Evolutionary conservation across 1,139 yeast species (phyloP), one percentile per base, ranked within the genome.

Genomic region (Taphrina populina): DNA sequence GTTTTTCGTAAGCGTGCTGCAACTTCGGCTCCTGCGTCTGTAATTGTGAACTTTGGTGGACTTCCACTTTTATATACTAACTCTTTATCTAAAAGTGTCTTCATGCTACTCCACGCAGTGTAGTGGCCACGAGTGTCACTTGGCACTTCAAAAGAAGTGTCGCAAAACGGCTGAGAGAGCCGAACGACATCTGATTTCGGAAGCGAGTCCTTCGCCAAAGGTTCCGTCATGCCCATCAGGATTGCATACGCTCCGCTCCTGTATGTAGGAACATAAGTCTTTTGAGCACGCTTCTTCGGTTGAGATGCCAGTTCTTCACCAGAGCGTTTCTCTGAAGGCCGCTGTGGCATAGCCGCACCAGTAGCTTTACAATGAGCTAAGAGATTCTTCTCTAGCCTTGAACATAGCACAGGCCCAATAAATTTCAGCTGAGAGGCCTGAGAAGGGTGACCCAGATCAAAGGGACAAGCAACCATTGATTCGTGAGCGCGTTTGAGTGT

Each of bases 211-310:
- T 88, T 88, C 23, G 66, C 65, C 21, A 75, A 63, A 1, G 69
- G 68, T 40, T 79, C 73, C 53, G 78, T 73, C 11, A 92, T 69
- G 0, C 84, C 84, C 19, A 88, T 62, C 34, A 92, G 65, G 4
- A 92, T 84, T 0, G 95, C 96, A 70, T 85, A 92, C 0, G 88
- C 94, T 0, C 97, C 96, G 0, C 95, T 81, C 37, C 94, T 72
- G 61, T 80, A 81, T 43, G 76, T 75, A 0, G 98, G 98, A 0
- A 90, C 76, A 66, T 87, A 92, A 39, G 69, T 72, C 58, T 75
- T 72, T 55, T 66, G 72, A 7, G 55, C 37, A 13, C 36, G n/a
- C 32, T 55, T 40, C 40, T 53, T 30, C 6, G 46, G 27, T 24
- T 17, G 33, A n/a, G 45, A 26, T 17, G 7, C 29, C 23, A 24